A percentile compares a stretch with the other conserved stretches of the same genome.
These are phyloP conservation scores for Teratosphaeriaceae sp. DNA, from an alignment of 2,329 filamentous ascomycete species.

Conservation along the genomic window DNA sequence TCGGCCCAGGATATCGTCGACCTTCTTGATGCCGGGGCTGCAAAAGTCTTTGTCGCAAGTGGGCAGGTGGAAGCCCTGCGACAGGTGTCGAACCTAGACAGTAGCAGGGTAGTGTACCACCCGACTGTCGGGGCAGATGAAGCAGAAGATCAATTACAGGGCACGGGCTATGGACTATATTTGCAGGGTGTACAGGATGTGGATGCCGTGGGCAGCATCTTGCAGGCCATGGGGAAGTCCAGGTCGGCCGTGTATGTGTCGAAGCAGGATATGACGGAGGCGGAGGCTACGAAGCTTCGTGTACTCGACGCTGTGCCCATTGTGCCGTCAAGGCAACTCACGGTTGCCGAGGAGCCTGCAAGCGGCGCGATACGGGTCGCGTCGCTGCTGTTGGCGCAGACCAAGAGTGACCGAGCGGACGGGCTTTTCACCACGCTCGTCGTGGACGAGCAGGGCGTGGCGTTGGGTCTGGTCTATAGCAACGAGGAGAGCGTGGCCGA, in stretches of 20 bases:
- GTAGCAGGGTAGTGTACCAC: slow-evolving; percentile 50
- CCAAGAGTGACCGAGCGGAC: slow-evolving; percentile 75
- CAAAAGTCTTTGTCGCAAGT: slow-evolving; percentile 73
- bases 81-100: slow-evolving; percentile 45
- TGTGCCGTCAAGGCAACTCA: slow-evolving; percentile 63
- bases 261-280: slow-evolving; percentile 36
- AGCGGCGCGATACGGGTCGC: slow-evolving; percentile 57
- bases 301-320: slow-evolving; percentile 57
- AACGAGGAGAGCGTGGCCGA: slow-evolving; percentile 84
- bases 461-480: slow-evolving; percentile 88
- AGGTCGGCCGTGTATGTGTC: slow-evolving; percentile 47
- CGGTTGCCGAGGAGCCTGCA: slow-evolving; percentile 56
- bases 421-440: slow-evolving; percentile 85
- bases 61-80: slow-evolving; percentile 57
- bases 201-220: slow-evolving; percentile 38
- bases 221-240: slow-evolving; percentile 44
- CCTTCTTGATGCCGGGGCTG: slow-evolving; percentile 77
- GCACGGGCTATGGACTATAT: slow-evolving; percentile 41
- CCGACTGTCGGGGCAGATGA: slow-evolving; percentile 39
- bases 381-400: slow-evolving; percentile 65
- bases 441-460: slow-evolving; percentile 76
- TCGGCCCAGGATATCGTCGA: slow-evolving; percentile 67
- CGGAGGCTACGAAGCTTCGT: slow-evolving; percentile 36
- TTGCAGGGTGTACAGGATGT: slow-evolving; percentile 33
- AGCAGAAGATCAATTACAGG: slow-evolving; percentile 36